Evolutionary conservation across 2,329 filamentous ascomycete species (phyloP).

Genomic region (Neophaeococcomyces mojaviensis): DNA sequence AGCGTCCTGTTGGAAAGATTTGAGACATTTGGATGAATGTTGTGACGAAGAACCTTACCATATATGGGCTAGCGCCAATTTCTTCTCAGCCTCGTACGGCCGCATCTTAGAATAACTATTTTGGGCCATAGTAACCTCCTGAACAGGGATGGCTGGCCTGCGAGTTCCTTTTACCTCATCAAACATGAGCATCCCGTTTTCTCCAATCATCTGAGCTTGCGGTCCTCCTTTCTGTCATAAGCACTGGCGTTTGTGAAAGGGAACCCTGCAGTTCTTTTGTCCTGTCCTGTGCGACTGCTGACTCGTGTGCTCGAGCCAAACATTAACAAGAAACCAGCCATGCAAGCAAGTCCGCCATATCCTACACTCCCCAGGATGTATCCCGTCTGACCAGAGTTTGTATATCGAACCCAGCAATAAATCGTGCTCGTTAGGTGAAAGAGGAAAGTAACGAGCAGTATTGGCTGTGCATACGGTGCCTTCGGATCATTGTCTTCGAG

Average conservation of each 20-base stretch:
- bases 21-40: too few species aligned
- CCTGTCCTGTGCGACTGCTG: conserved; percentile 56
- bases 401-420: conserved; percentile 62
- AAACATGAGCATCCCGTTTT: not conserved
- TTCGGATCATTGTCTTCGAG: conserved; percentile 39
- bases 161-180: too few species aligned
- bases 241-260: conserved; percentile 57
- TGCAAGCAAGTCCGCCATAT: conserved; percentile 49
- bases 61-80: too few species aligned
- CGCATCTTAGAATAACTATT: too few species aligned
- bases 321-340: conserved; percentile 59
- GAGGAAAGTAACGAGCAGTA: conserved; percentile 56
- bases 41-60: too few species aligned
- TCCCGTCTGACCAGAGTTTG: conserved; percentile 44
- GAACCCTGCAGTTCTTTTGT: conserved; percentile 59
- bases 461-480: conserved; percentile 59
- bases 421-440: conserved; percentile 59
- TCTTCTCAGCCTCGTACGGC: too few species aligned
- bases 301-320: conserved; percentile 53
- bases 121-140: too few species aligned
- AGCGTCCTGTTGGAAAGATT: too few species aligned
- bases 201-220: conserved; percentile 26
- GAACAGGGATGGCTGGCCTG: too few species aligned
- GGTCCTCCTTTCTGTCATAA: conserved; percentile 42
- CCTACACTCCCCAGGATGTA: conserved; percentile 55